Conservation (phyloP, 371 early-diverging fungal genomes). For the Parasitella parasitica region DNA sequence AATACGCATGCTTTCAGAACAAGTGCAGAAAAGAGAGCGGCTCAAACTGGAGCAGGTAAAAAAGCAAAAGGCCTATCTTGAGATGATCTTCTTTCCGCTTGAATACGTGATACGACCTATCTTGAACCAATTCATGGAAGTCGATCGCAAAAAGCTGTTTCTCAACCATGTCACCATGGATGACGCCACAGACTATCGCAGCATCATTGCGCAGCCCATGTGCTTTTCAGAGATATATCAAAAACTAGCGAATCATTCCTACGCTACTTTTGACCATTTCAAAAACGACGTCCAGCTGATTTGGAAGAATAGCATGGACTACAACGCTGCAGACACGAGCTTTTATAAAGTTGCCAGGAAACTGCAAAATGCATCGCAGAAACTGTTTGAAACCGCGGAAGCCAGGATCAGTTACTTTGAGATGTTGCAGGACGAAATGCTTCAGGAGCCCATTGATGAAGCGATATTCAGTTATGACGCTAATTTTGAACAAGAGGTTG, state of each 20-base stretch:
- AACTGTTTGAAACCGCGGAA: slow-evolving; percentile 5
- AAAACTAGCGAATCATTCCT: slow-evolving; percentile 39
- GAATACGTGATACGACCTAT: slow-evolving; percentile 62
- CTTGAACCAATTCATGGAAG: slow-evolving; percentile 67
- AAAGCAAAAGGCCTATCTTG: slow-evolving; percentile 65
- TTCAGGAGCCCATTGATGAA: not conserved
- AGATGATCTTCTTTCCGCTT: slow-evolving; percentile 73
- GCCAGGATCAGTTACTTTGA: not conserved
- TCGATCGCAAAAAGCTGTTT: slow-evolving; percentile 51
- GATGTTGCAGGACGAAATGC: not conserved
- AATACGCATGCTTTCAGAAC: slow-evolving; percentile 80
- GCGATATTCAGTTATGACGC: slow-evolving; percentile 9
- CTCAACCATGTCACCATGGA: slow-evolving; percentile 68
- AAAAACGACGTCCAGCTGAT: slow-evolving; percentile 65
- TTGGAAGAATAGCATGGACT: slow-evolving; percentile 73
- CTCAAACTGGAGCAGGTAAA: slow-evolving; percentile 69
- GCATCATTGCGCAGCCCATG: slow-evolving; percentile 64
- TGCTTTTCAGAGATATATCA: slow-evolving; percentile 53
- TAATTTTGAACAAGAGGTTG: not conserved
- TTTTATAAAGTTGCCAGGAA: slow-evolving; percentile 65
- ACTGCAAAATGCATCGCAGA: not conserved
- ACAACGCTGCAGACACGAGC: slow-evolving; percentile 70
- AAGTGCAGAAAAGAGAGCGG: slow-evolving; percentile 85
- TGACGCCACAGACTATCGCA: slow-evolving; percentile 81
- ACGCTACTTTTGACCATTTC: slow-evolving; percentile 37